phyloP scores from a whole-genome alignment of 1,284 basidiomycete genomes.

The Peniophora sp. region DNA sequence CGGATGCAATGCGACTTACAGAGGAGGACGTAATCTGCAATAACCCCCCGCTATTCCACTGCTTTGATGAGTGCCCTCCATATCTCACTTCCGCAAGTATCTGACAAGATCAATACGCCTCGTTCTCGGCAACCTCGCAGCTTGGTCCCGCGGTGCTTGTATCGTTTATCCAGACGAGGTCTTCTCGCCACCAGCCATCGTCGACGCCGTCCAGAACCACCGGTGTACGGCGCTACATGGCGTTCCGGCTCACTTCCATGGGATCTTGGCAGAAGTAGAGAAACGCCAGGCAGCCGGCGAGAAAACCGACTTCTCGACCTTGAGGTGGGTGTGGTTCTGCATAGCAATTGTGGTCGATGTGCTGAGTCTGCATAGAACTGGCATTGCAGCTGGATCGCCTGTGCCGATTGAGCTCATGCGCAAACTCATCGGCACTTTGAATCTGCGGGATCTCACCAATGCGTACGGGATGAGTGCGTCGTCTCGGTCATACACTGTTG shows the following conservation, averaged over 20 bases:
- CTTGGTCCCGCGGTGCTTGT: constrained; percentile 68
- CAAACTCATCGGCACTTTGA: constrained; percentile 55
- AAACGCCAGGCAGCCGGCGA: constrained; percentile 39
- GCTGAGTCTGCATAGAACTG: constrained; percentile 40
- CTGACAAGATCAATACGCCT: constrained; percentile 39
- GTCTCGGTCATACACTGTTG: background rate
- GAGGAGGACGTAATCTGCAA: constrained; percentile 66
- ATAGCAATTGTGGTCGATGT: background rate
- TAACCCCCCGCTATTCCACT: constrained; percentile 76
- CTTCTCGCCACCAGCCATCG: constrained; percentile 56
- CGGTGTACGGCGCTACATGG: constrained; percentile 75
- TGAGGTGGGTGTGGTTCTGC: constrained; percentile 38
- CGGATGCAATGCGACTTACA: constrained; percentile 61
- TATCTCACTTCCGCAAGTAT: background rate
- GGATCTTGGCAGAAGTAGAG: constrained; percentile 60
- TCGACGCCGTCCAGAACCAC: constrained; percentile 60
- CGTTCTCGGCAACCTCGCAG: constrained; percentile 74
- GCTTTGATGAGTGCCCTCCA: constrained; percentile 66
- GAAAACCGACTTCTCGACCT: constrained; percentile 33
- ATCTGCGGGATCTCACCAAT: constrained; percentile 65
- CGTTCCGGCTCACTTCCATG: constrained; percentile 80
- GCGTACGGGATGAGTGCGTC: constrained; percentile 79
- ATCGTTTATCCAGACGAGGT: constrained; percentile 69
- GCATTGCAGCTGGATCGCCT: constrained; percentile 73
- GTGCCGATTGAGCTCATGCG: constrained; percentile 78